Percentiles rank a stretch among this genome's conserved stretches.
Conservation (phyloP, 2,329 filamentous ascomycete species). For the Alternaria brassicicola region DNA sequence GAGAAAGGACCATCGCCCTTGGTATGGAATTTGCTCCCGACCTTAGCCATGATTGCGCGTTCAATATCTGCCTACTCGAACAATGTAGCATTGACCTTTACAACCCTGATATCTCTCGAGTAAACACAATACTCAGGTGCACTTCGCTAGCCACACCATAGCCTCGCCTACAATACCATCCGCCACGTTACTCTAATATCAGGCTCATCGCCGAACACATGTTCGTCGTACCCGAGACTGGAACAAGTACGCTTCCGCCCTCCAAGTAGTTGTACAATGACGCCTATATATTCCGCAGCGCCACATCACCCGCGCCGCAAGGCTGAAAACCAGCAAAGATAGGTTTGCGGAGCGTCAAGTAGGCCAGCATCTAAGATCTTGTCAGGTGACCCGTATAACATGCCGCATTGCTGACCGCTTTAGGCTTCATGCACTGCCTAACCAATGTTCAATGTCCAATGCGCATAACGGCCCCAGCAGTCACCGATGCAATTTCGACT, state of each 20-base stretch:
- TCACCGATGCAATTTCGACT: background rate
- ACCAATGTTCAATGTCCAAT: background rate
- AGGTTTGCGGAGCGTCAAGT: background rate
- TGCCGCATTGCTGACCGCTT: background rate
- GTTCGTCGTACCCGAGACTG: background rate
- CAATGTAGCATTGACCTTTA: background rate
- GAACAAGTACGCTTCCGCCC: background rate
- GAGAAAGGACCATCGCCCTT: background rate
- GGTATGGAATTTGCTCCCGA: background rate
- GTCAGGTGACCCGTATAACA: background rate
- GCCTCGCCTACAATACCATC: background rate
- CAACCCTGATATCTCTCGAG: background rate
- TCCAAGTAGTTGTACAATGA: background rate
- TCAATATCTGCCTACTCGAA: background rate
- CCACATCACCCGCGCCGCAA: background rate
- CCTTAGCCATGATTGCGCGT: background rate
- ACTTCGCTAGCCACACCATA: background rate
- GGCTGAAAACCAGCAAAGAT: background rate
- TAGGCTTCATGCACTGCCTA: background rate
- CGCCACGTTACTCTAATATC: background rate
- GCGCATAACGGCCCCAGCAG: background rate
- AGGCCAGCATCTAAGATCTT: background rate
- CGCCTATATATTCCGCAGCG: background rate
- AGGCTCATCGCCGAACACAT: background rate
- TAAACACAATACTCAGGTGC: background rate